Percentiles rank a stretch among this genome's conserved stretches.
phyloP scores from a whole-genome alignment of 805 yeast genomes.

The Candida namnaoensis region DNA sequence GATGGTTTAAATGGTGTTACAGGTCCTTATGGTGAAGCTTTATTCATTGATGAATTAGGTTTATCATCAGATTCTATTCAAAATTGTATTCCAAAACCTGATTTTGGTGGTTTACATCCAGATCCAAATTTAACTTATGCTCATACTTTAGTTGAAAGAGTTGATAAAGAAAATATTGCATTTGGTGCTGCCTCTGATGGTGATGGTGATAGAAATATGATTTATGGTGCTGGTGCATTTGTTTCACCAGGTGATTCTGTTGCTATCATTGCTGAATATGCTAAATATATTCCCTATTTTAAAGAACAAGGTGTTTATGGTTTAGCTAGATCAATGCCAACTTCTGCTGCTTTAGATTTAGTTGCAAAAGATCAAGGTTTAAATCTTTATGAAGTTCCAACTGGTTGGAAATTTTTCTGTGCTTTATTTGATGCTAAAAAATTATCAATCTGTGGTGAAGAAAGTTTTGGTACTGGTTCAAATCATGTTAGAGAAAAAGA shows the following conservation, averaged over 20 bases:
- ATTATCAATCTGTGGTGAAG: conserved; percentile 96
- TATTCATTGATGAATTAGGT: conserved; percentile 81
- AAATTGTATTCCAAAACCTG: conserved; percentile 73
- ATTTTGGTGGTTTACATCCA: conserved; percentile 96
- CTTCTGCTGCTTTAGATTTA: conserved; percentile 86
- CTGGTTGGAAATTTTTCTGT: conserved; percentile 99
- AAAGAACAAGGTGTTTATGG: conserved; percentile 80
- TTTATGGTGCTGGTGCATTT: conserved; percentile 88
- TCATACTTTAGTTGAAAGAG: conserved; percentile 72
- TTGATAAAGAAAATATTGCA: conserved; percentile 73
- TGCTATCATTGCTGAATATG: conserved; percentile 94
- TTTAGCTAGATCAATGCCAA: conserved; percentile 95
- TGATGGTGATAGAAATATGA: conserved; percentile 98
- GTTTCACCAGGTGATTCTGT: conserved; percentile 98
- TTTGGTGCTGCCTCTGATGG: conserved; percentile 99
- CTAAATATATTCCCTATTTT: conserved; percentile 89
- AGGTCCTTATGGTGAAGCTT: conserved; percentile 87
- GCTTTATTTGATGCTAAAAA: conserved; percentile 89
- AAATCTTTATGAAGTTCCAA: conserved; percentile 87
- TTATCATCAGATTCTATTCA: conserved; percentile 65
- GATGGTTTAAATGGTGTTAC: conserved; percentile 95
- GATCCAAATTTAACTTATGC: conserved; percentile 98
- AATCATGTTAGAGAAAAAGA: conserved; percentile 96
- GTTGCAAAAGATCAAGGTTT: conserved; percentile 78
- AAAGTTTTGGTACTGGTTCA: conserved; percentile 96